Evolutionary conservation across 2,329 filamentous ascomycete genomes (phyloP).

Genomic region (Diplodia mutila): DNA sequence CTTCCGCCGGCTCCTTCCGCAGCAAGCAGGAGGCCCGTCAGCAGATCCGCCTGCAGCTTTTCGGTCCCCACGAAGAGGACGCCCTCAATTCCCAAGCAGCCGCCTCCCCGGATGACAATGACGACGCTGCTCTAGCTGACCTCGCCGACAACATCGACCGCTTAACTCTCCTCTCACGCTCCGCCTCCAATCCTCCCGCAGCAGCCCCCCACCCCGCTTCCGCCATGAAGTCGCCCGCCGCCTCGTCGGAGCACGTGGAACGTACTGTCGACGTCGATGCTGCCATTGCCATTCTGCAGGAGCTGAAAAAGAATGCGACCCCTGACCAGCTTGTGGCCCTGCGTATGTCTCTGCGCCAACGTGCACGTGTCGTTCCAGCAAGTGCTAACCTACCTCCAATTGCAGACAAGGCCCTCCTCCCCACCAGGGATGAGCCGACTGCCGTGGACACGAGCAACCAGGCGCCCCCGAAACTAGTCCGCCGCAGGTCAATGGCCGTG

Average conservation of each 20-base stretch:
- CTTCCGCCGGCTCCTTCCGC: conserved; percentile 28
- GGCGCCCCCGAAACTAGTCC: conserved; percentile 31
- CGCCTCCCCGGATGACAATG: conserved; percentile 27
- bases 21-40: conserved; percentile 33
- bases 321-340: conserved; percentile 53
- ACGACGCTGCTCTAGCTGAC: conserved; percentile 28
- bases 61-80: conserved; percentile 16
- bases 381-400: neutral
- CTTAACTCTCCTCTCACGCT: conserved; percentile 35
- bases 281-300: conserved; percentile 51
- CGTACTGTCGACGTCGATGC: conserved; percentile 48
- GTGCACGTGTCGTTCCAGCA: neutral
- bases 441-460: conserved; percentile 30
- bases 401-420: conserved; percentile 28
- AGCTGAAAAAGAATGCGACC: conserved; percentile 53
- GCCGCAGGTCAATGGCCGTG: conserved; percentile 46
- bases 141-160: conserved; percentile 32
- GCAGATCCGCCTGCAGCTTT: conserved; percentile 36
- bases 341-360: conserved; percentile 34
- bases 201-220: conserved; percentile 34
- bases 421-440: conserved; percentile 27
- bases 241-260: conserved; percentile 37
- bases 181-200: conserved; percentile 33
- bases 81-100: conserved; percentile 29
- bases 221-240: conserved; percentile 7